phyloP scores from a whole-genome alignment of 2,329 filamentous ascomycete genomes.

The Phoma sp. region DNA sequence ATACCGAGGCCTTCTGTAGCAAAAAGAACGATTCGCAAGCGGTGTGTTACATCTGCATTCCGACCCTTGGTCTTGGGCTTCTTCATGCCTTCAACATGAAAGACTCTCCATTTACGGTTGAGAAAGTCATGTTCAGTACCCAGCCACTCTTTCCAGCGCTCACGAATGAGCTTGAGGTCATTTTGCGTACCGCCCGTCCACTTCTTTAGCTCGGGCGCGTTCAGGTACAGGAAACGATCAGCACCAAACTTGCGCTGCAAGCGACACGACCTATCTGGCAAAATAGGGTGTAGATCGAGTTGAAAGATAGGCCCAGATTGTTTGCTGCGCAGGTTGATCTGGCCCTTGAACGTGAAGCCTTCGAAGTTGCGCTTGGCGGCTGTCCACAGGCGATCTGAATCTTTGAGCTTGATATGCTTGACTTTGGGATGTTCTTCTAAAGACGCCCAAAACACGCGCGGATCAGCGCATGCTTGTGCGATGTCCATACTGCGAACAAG shows the following conservation, averaged over 20 bases:
- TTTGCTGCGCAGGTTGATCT: constrained; percentile 27
- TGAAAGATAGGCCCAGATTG: constrained; percentile 29
- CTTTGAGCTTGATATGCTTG: constrained; percentile 8
- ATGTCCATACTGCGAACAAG: constrained; percentile 23
- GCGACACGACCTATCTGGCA: constrained; percentile 41
- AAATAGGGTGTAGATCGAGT: constrained; percentile 33
- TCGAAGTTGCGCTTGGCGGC: constrained; percentile 28
- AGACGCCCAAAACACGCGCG: constrained; percentile 29
- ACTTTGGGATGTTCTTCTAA: constrained; percentile 14
- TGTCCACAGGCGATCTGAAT: constrained; percentile 34
- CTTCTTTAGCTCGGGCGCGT: constrained; percentile 31
- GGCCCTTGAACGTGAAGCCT: constrained; percentile 44
- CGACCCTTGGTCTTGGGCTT: constrained; percentile 34
- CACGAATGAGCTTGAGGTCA: constrained; percentile 23
- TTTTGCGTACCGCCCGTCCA: not conserved
- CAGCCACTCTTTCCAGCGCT: constrained; percentile 46
- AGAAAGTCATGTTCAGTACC: constrained; percentile 46
- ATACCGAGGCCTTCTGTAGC: constrained; percentile 43
- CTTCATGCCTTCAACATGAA: constrained; percentile 48
- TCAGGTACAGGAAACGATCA: constrained; percentile 52
- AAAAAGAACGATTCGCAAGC: constrained; percentile 44
- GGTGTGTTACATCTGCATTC: constrained; percentile 12
- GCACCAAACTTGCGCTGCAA: constrained; percentile 47
- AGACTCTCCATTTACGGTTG: constrained; percentile 50
- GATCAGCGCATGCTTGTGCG: constrained; percentile 8